Evolutionary conservation across 2,329 filamentous ascomycete species (phyloP).

Genomic region (Torrubiellomyces zombiae): DNA sequence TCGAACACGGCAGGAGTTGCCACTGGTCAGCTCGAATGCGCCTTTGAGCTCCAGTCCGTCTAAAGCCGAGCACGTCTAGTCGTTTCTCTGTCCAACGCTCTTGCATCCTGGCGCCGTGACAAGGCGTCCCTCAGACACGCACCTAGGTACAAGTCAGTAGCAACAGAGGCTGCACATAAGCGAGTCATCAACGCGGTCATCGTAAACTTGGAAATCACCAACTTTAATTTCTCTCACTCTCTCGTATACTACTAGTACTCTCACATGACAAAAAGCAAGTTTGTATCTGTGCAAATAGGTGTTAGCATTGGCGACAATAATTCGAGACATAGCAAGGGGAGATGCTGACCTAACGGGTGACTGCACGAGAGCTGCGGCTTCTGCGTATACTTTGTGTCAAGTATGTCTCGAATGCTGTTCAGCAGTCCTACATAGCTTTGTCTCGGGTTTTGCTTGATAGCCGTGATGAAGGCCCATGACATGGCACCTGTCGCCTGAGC

Average conservation of each 20-base stretch:
- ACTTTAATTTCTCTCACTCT: no score
- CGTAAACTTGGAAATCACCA: no score
- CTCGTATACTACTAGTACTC: no score
- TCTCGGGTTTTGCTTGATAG: constrained; percentile 81
- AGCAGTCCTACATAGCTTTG: constrained; percentile 93
- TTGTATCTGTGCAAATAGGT: constrained; percentile 31
- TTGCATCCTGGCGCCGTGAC: no score
- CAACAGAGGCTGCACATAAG: no score
- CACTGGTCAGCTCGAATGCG: constrained; percentile 15
- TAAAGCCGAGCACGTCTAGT: no score
- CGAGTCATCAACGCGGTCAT: no score
- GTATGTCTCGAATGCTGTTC: constrained; percentile 85
- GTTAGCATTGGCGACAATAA: constrained; percentile 4
- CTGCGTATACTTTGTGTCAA: constrained; percentile 75
- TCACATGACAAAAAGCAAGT: constrained; percentile 51
- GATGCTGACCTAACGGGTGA: constrained; percentile 78
- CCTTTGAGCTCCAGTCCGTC: no score
- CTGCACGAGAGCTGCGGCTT: constrained; percentile 94
- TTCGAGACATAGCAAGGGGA: constrained; percentile 1
- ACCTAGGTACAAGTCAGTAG: no score
- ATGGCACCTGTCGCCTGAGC: constrained; percentile 91
- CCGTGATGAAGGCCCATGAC: constrained; percentile 91
- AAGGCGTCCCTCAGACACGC: no score
- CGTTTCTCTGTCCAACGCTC: no score
- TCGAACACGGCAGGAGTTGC: constrained; percentile 21